These are phyloP conservation scores for Biscogniauxia sp. DNA, from an alignment of 2,329 filamentous ascomycete genomes.

Conservation along the genomic window DNA sequence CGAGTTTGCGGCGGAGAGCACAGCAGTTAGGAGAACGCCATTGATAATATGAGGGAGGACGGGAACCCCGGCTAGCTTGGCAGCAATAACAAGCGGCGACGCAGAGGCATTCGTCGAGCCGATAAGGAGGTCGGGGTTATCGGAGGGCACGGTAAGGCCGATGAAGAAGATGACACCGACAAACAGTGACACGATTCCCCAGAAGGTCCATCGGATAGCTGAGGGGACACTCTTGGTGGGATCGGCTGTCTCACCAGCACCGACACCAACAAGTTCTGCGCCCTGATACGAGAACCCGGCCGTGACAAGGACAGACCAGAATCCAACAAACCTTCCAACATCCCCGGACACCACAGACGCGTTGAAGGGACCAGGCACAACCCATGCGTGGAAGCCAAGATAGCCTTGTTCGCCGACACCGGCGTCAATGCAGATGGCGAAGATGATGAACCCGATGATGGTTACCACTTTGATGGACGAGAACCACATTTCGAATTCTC, in stretches of 20 bases:
- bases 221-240: conserved; percentile 69
- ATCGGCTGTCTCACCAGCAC: conserved; percentile 73
- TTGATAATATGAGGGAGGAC: conserved; percentile 71
- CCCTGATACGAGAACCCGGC: conserved; percentile 72
- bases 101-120: conserved; percentile 57
- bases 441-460: conserved; percentile 72
- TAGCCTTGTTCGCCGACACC: conserved; percentile 68
- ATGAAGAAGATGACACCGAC: conserved; percentile 66
- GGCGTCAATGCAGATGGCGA: conserved; percentile 71
- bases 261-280: conserved; percentile 73
- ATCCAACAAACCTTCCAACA: conserved; percentile 63
- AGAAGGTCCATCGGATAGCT: conserved; percentile 73
- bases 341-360: conserved; percentile 54
- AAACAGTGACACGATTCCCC: conserved; percentile 70
- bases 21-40: conserved; percentile 72
- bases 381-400: conserved; percentile 72
- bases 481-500: conserved; percentile 78
- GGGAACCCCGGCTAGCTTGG: conserved; percentile 59
- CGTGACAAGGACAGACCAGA: conserved; percentile 67
- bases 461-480: conserved; percentile 75
- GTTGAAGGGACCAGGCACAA: conserved; percentile 64
- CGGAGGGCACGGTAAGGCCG: conserved; percentile 66
- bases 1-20: conserved; percentile 75
- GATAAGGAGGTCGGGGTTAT: conserved; percentile 52
- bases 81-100: conserved; percentile 63